Conservation (phyloP, 169 alveolate species). For the Cytauxzoon felis region DNA sequence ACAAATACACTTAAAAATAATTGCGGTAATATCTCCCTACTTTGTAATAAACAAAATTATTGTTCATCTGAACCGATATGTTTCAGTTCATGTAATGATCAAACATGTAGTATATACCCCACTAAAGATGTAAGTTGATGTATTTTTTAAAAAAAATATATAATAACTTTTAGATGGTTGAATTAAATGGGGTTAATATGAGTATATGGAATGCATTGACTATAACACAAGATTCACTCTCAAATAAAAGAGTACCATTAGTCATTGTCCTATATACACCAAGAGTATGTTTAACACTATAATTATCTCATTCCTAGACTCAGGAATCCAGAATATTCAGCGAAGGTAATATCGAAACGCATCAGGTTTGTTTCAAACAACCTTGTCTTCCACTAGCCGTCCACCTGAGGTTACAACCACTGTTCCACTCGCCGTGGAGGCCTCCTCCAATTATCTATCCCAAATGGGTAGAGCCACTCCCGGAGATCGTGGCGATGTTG, state of each 20-base stretch:
- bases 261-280: constrained; percentile 59
- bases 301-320: background rate
- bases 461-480: too few species aligned
- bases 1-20: background rate
- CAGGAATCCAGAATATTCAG: constrained; percentile 52
- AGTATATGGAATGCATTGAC: constrained; percentile 42
- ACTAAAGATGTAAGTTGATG: constrained; percentile 6
- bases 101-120: constrained; percentile 34
- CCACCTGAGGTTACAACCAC: too few species aligned
- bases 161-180: constrained; percentile 14
- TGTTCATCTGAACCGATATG: constrained; percentile 52
- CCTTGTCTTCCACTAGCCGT: too few species aligned
- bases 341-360: constrained; percentile 54
- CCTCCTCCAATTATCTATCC: too few species aligned
- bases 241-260: constrained; percentile 26
- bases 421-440: too few species aligned
- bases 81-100: constrained; percentile 29
- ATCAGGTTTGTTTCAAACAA: constrained; percentile 26
- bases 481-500: too few species aligned
- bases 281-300: background rate
- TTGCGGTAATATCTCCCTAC: constrained; percentile 19
- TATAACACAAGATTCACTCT: constrained; percentile 7
- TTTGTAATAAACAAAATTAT: constrained; percentile 15
- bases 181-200: constrained; percentile 4
- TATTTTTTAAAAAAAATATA: background rate